Conservation (phyloP, 345 rosid genomes). For the Citropsis articulata region DNA sequence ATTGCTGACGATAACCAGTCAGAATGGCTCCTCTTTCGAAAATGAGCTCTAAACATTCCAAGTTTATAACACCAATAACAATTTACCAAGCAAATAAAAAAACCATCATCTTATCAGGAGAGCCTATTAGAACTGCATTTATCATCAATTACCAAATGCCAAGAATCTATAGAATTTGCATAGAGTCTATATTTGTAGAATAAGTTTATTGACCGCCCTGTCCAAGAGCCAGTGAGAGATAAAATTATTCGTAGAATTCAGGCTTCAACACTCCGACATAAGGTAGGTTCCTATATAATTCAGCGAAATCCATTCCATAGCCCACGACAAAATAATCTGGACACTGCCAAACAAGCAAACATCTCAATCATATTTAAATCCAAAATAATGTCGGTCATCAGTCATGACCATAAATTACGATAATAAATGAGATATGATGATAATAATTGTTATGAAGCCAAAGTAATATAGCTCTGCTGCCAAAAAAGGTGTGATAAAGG, state of each 20-base stretch:
- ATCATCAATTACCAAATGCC: neutral
- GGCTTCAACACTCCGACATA: conserved; percentile 85
- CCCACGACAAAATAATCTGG: conserved; percentile 87
- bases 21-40: too few relatives aligned
- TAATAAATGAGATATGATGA: neutral
- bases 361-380: neutral
- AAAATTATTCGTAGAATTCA: conserved; percentile 45
- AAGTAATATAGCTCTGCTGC: neutral
- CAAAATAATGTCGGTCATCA: neutral
- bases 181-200: neutral
- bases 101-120: too few relatives aligned
- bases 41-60: too few relatives aligned
- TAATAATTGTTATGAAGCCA: neutral
- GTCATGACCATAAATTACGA: neutral
- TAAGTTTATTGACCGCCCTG: neutral
- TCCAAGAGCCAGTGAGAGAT: neutral
- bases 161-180: neutral
- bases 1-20: too few relatives aligned
- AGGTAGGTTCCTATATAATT: conserved; percentile 78
- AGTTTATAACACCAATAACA: too few relatives aligned
- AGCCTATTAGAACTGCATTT: neutral
- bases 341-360: conserved; percentile 48
- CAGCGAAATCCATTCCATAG: conserved; percentile 95
- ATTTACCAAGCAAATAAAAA: too few relatives aligned
- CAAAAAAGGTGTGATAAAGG: neutral